These are phyloP conservation scores for Massospora cicadina DNA, from an alignment of 371 early-diverging fungal genomes.

Conservation along the genomic window DNA sequence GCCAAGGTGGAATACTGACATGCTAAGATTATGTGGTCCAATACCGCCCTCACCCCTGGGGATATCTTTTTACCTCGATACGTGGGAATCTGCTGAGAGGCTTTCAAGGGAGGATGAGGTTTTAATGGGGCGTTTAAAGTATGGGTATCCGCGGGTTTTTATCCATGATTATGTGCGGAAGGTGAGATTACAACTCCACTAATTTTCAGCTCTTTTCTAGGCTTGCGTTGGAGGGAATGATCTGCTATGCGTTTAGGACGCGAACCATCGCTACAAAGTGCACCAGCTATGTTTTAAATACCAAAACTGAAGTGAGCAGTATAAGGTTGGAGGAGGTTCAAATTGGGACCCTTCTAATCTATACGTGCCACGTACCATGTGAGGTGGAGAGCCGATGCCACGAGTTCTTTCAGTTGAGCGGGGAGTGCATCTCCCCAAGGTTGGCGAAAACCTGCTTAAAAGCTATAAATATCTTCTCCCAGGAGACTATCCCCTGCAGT, in stretches of 20 bases:
- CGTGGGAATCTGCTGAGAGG: not conserved
- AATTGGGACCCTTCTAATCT: too few relatives aligned
- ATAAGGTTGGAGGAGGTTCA: too few relatives aligned
- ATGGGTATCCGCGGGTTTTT: not conserved
- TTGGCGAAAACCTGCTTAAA: constrained; percentile 43
- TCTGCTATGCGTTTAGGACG: not conserved
- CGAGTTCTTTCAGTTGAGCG: constrained; percentile 82
- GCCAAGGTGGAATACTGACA: too few relatives aligned
- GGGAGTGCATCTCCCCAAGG: constrained; percentile 73
- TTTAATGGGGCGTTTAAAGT: not conserved
- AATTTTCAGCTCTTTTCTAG: not conserved
- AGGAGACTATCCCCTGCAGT: not conserved
- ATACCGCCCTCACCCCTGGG: not conserved
- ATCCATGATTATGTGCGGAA: not conserved
- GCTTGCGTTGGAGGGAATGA: not conserved
- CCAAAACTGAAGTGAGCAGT: too few relatives aligned
- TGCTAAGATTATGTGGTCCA: not conserved
- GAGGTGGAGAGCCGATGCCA: not conserved
- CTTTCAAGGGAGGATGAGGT: not conserved
- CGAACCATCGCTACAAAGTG: not conserved
- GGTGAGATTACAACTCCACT: not conserved
- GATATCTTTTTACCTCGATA: not conserved
- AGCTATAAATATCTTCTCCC: not conserved
- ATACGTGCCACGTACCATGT: too few relatives aligned
- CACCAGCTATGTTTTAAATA: too few relatives aligned